Conservation (phyloP, 306 rosid genomes). For the Gillenia trifoliata region DNA sequence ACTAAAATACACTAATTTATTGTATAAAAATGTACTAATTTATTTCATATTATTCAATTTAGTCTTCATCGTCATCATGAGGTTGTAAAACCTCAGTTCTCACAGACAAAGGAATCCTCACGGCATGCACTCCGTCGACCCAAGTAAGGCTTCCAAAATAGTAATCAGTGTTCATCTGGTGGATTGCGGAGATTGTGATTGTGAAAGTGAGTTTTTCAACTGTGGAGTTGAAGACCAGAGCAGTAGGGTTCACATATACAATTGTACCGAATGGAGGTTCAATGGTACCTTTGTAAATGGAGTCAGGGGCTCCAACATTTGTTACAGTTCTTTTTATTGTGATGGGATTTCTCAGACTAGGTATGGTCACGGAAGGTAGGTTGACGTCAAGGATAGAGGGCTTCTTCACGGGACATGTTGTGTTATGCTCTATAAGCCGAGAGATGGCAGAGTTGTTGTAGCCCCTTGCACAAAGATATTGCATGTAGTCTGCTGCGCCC, state of each 20-base stretch:
- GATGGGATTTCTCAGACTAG: conserved; percentile 26
- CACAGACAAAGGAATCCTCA: conserved; percentile 46
- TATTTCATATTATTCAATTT: background rate
- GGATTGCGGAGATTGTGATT: conserved; percentile 18
- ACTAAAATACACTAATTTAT: background rate
- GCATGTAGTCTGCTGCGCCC: conserved; percentile 28
- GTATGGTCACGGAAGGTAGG: conserved; percentile 45
- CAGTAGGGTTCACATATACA: conserved; percentile 30
- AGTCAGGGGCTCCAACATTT: conserved; percentile 28
- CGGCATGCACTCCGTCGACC: conserved; percentile 38
- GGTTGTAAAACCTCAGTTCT: conserved; percentile 30
- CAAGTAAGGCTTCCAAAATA: conserved; percentile 49
- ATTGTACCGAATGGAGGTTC: conserved; percentile 35
- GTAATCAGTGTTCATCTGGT: conserved; percentile 27
- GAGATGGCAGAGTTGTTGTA: conserved; percentile 37
- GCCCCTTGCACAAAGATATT: conserved; percentile 42
- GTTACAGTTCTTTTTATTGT: conserved; percentile 42
- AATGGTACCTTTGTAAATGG: conserved; percentile 26
- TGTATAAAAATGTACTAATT: no score
- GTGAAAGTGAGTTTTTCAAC: conserved; percentile 28
- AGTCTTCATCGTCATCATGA: background rate
- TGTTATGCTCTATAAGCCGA: conserved; percentile 12
- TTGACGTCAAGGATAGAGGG: conserved; percentile 38
- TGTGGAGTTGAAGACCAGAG: conserved; percentile 35
- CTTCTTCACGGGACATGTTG: conserved; percentile 28